Evolutionary conservation across 495 filamentous ascomycete genomes (phyloP).

Genomic region (Tuber magnatum): DNA sequence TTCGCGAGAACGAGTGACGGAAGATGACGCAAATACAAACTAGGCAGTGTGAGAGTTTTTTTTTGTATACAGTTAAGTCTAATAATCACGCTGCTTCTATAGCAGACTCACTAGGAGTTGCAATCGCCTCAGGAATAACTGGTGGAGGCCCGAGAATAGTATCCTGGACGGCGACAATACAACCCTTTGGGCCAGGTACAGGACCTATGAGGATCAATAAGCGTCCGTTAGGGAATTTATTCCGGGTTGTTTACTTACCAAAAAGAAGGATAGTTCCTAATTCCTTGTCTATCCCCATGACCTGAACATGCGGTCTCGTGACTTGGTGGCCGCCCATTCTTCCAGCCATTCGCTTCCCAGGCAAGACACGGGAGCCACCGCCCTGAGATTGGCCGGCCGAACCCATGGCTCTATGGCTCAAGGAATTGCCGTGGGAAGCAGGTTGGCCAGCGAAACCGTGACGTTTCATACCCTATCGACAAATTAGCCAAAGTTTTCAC

Average conservation of each 20-base stretch:
- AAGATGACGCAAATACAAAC: not conserved
- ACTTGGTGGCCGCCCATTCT: conserved; percentile 82
- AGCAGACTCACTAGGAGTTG: not conserved
- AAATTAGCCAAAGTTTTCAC: not conserved
- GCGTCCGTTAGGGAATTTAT: not conserved
- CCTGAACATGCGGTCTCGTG: conserved; percentile 81
- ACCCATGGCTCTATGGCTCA: conserved; percentile 84
- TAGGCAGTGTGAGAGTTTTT: not conserved
- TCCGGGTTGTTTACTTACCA: conserved; percentile 47
- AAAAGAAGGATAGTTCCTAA: conserved; percentile 83
- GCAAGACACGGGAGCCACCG: conserved; percentile 80
- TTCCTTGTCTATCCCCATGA: conserved; percentile 75
- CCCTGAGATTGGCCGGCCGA: conserved; percentile 81
- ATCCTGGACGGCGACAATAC: conserved; percentile 76
- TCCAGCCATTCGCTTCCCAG: conserved; percentile 96
- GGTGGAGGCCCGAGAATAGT: conserved; percentile 70
- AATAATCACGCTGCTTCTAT: not conserved
- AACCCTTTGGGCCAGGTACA: conserved; percentile 77
- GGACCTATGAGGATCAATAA: conserved; percentile 48
- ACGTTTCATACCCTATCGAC: conserved; percentile 72
- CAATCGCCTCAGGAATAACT: not conserved
- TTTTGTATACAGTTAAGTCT: not conserved
- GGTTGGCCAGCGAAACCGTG: conserved; percentile 81
- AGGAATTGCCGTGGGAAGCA: conserved; percentile 87
- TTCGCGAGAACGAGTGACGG: not conserved